Base-by-base conservation (phyloP, 768 basidiomycete genomes). In the Lentinula guzmanii region DNA sequence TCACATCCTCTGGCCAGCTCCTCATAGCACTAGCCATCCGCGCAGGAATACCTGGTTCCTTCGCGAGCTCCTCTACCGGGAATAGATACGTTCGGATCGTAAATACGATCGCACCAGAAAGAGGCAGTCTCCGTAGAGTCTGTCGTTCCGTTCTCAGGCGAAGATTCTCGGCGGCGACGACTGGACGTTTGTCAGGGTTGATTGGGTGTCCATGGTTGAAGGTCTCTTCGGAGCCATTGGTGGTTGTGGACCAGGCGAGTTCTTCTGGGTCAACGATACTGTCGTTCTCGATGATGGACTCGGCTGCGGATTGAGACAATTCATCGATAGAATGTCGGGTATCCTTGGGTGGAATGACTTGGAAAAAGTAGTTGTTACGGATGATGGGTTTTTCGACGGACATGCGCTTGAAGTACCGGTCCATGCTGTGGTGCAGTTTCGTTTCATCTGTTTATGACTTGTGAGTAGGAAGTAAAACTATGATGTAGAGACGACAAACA, bases 391-490 rank as follows among this genome's bases (percentile, higher is more conserved):
- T 86, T 70, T 88, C 84, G 50, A 87, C 77, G 31, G 82, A 64
- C 67, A 91, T 70, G 54, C 85, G 81, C 65, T 77, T 80, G 77
- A 92, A 89, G 76, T 86, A 92, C 54, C 87, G 81, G 64, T 80
- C 82, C 75, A 90, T 78, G 66, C 85, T 86, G 34, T 71, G 72
- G 61, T 89, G 79, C 37, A 91, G 76, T 69, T 84, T 86, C 63
- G 83, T 82, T 68, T 79, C 71, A 70, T 63, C 48, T 43, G 48
- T 52, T 39, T 58, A 50, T 37, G 45, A 54, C 34, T 15, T 54
- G 28, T 39, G 34, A 55, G 3, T 16, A 53, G 15, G 60, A 31
- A 42, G 51, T 52, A 10, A 42, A 18, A 48, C 15, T 31, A 21
- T 65, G 46, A 24, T 28, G n/a, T 57, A 8, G 46, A 42, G 34